Percentiles rank a stretch among this genome's conserved stretches.
Conservation (phyloP, 1,284 basidiomycete genomes). For the Phellopilus nigrolimitatus region DNA sequence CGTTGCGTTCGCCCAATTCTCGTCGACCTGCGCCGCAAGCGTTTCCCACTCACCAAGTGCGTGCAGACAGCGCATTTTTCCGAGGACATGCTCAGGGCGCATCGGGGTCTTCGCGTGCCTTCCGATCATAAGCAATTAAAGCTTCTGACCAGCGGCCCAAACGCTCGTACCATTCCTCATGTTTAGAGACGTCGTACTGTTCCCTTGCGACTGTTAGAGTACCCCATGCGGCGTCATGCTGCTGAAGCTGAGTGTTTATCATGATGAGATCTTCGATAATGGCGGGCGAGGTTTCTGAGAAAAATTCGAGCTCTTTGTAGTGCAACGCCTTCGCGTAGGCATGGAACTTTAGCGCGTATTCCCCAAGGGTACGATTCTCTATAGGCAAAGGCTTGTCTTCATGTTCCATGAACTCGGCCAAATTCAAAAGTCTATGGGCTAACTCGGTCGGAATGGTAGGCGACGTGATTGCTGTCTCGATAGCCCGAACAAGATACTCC, state of each 20-base stretch:
- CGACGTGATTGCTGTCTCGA: constrained; percentile 85
- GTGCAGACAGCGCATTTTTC: constrained; percentile 94
- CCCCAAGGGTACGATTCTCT: constrained; percentile 89
- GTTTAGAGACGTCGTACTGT: constrained; percentile 80
- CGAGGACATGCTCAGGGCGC: constrained; percentile 74
- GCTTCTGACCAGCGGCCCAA: constrained; percentile 97
- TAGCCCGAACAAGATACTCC: constrained; percentile 91
- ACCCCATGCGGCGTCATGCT: constrained; percentile 95
- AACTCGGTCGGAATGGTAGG: constrained; percentile 82
- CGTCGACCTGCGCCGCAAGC: constrained; percentile 82
- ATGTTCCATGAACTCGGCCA: constrained; percentile 99
- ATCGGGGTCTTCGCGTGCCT: constrained; percentile 63
- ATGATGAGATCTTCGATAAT: constrained; percentile 95
- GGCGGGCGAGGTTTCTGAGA: constrained; percentile 77
- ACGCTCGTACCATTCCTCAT: constrained; percentile 98
- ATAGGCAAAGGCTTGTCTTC: constrained; percentile 97
- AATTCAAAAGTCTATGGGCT: constrained; percentile 89
- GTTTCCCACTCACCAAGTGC: constrained; percentile 98
- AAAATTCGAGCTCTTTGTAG: constrained; percentile 98
- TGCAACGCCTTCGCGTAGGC: constrained; percentile 98
- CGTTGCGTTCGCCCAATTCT: constrained; percentile 82
- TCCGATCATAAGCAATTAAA: constrained; percentile 81
- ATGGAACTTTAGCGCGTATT: constrained; percentile 91
- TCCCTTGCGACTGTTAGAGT: constrained; percentile 86
- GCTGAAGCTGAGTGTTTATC: constrained; percentile 96